Conservation (phyloP, 2,329 filamentous ascomycete genomes). For the Thelonectria rubi region DNA sequence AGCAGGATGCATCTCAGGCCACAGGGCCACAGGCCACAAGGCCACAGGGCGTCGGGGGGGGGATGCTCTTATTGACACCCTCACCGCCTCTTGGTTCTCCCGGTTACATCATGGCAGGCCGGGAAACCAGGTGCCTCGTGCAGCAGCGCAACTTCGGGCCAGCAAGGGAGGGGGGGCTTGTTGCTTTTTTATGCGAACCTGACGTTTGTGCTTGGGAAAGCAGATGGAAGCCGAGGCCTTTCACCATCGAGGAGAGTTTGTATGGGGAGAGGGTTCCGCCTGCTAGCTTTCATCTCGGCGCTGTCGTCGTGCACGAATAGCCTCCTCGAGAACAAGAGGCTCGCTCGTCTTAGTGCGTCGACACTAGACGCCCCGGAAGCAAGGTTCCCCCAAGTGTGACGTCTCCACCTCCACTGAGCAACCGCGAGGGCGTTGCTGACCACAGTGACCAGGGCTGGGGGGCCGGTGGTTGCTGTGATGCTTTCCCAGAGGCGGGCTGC, state of each 20-base stretch:
- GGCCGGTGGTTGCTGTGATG: no score
- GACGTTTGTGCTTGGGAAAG: slow-evolving; percentile 40
- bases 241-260: not conserved
- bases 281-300: no score
- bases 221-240: slow-evolving; percentile 12
- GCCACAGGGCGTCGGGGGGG: no score
- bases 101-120: slow-evolving; percentile 38
- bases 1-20: slow-evolving; percentile 33
- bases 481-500: no score
- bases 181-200: slow-evolving; percentile 41
- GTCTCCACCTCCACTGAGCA: slow-evolving; percentile 43
- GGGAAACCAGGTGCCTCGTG: slow-evolving; percentile 34
- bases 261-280: no score
- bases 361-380: slow-evolving; percentile 37
- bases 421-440: slow-evolving; percentile 31
- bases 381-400: slow-evolving; percentile 37
- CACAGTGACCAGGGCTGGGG: slow-evolving; percentile 5
- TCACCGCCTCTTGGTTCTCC: slow-evolving; percentile 42
- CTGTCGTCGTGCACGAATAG: no score
- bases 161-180: no score
- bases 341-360: slow-evolving; percentile 17
- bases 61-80: slow-evolving; percentile 32
- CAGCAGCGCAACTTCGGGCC: no score
- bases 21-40: no score
- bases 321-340: no score